phyloP scores from a whole-genome alignment of 2,329 filamentous ascomycete genomes.

The Thielaviopsis punctulata region DNA sequence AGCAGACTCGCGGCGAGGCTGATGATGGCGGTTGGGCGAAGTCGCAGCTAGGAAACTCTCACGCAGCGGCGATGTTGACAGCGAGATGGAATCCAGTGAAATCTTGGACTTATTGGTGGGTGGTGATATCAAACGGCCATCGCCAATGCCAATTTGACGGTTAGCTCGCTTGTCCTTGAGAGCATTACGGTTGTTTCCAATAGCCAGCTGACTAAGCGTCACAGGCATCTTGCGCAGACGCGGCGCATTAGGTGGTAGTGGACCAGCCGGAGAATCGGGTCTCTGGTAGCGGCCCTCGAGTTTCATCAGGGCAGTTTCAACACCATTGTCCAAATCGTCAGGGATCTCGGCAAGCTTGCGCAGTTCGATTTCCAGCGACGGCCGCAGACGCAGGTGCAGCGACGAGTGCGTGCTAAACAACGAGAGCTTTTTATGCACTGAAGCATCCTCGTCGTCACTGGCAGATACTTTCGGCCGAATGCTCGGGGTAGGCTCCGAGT shows the following conservation, averaged over 20 bases:
- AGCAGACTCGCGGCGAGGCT: conserved; percentile 19
- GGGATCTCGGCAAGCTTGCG: conserved; percentile 76
- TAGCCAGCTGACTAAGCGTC: conserved; percentile 8
- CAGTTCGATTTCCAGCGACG: conserved; percentile 78
- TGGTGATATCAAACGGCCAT: conserved; percentile 19
- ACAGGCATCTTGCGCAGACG: conserved; percentile 8
- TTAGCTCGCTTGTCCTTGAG: conserved; percentile 30
- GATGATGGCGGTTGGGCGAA: background rate
- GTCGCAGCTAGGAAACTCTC: conserved; percentile 10
- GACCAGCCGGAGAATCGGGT: background rate
- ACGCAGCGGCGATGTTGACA: conserved; percentile 7
- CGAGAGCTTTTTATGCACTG: conserved; percentile 24
- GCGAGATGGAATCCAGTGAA: conserved; percentile 4
- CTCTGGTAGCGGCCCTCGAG: conserved; percentile 72
- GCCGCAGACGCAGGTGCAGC: conserved; percentile 39
- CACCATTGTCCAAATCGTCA: conserved; percentile 68
- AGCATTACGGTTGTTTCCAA: conserved; percentile 22
- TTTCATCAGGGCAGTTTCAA: conserved; percentile 84
- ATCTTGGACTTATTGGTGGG: conserved; percentile 11
- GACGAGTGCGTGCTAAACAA: conserved; percentile 45
- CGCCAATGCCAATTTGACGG: conserved; percentile 25
- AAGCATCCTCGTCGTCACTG: conserved; percentile 19
- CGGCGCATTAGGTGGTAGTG: background rate
- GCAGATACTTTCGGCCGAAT: conserved; percentile 37
- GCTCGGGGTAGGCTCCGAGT: conserved; percentile 23